phyloP scores from a whole-genome alignment of 495 filamentous ascomycete species.

The Aspergillus kassunensis region DNA sequence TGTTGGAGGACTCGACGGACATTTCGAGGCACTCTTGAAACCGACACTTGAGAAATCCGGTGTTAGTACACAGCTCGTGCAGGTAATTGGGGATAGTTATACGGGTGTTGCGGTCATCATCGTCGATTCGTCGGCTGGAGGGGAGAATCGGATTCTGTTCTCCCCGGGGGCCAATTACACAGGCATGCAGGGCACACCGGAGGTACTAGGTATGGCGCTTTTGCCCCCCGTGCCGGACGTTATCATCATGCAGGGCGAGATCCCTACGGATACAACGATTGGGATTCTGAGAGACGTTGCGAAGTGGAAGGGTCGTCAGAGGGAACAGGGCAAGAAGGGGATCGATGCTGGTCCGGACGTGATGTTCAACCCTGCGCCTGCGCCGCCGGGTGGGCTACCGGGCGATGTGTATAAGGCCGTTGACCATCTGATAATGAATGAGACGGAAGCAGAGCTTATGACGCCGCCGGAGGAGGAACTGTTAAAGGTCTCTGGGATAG shows the following conservation, averaged over 20 bases:
- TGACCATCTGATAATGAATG: conserved; percentile 83
- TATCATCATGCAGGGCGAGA: conserved; percentile 86
- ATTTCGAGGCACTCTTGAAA: conserved; percentile 35
- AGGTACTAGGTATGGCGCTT: conserved; percentile 37
- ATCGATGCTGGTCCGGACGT: conserved; percentile 48
- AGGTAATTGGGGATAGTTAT: conserved; percentile 44
- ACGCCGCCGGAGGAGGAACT: conserved; percentile 40
- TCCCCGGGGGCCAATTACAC: conserved; percentile 73
- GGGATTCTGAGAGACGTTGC: conserved; percentile 50
- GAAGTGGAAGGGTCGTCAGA: conserved; percentile 39
- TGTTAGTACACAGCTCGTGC: conserved; percentile 57
- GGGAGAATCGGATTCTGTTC: conserved; percentile 86
- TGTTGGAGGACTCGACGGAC: conserved; percentile 61
- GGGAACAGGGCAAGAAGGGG: conserved; percentile 42
- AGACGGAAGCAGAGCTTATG: conserved; percentile 80
- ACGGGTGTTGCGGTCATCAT: conserved; percentile 83
- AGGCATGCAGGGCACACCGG: conserved; percentile 39
- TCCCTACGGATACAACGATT: conserved; percentile 68
- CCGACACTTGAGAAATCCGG: conserved; percentile 54
- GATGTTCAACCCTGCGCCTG: conserved; percentile 83
- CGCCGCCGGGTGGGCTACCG: conserved; percentile 59
- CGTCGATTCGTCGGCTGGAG: conserved; percentile 70
- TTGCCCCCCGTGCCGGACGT: conserved; percentile 51
- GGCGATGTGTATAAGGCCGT: conserved; percentile 62
- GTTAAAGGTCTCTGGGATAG: conserved; percentile 32